Percentiles rank a stretch among this genome's conserved stretches.
These are phyloP conservation scores for Diversispora eburnea DNA, from an alignment of 192 early-diverging fungal genomes.

Conservation along the genomic window DNA sequence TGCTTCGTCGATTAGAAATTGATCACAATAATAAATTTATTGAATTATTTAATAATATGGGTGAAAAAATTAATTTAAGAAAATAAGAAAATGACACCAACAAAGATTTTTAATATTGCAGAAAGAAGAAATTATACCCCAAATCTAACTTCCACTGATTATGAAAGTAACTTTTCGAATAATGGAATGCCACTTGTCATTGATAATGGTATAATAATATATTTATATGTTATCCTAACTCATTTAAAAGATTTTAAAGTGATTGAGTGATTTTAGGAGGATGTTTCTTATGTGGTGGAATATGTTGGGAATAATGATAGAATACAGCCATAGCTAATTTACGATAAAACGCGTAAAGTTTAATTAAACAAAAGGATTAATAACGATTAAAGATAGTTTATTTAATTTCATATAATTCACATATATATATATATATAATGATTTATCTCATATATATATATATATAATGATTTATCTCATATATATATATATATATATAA, in stretches of 20 bases:
- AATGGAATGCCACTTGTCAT: constrained; percentile 38
- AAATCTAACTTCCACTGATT: constrained; percentile 35
- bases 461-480: not conserved
- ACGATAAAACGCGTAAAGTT: too few relatives aligned
- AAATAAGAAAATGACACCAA: not conserved
- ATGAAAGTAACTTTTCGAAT: constrained; percentile 32
- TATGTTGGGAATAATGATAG: too few relatives aligned
- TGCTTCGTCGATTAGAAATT: too few relatives aligned
- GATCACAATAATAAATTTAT: too few relatives aligned
- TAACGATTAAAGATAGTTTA: too few relatives aligned
- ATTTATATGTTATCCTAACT: not conserved
- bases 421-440: not conserved
- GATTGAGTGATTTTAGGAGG: not conserved
- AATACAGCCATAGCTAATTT: too few relatives aligned
- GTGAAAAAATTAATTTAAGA: too few relatives aligned
- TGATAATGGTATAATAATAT: constrained; percentile 38
- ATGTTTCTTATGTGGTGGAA: too few relatives aligned
- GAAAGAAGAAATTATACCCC: constrained; percentile 29
- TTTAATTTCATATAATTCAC: too few relatives aligned
- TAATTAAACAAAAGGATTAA: too few relatives aligned
- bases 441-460: not conserved
- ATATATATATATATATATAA: not conserved
- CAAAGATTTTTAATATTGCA: constrained; percentile 22
- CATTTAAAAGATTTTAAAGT: not conserved
- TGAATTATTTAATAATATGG: too few relatives aligned